Percentiles rank a stretch among this genome's conserved stretches.
Evolutionary conservation across 2,329 filamentous ascomycete species (phyloP).

Genomic region (Ophiognomonia clavigignenti-juglandacearum): DNA sequence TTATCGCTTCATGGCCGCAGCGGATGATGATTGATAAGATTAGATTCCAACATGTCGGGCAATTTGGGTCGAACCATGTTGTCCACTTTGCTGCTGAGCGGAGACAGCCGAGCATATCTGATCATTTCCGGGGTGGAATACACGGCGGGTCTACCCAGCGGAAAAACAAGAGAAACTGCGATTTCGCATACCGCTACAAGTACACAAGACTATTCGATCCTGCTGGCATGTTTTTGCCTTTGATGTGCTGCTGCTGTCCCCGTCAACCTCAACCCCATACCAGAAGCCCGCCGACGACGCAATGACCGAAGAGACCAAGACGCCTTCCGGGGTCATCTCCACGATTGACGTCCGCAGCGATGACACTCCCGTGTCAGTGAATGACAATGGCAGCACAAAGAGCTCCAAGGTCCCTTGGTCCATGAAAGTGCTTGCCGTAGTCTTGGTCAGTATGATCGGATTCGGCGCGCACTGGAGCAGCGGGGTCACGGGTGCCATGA

Average conservation of each 20-base stretch:
- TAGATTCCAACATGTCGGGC: neutral
- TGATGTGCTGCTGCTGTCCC: neutral
- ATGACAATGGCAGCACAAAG: neutral
- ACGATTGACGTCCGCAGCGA: constrained; percentile 1
- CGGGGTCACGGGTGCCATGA: constrained; percentile 57
- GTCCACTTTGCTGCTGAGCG: neutral
- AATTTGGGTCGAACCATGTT: neutral
- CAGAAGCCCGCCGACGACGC: neutral
- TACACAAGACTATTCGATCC: too few relatives aligned
- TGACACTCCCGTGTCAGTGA: neutral
- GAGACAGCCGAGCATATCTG: too few relatives aligned
- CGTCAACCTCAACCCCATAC: too few relatives aligned
- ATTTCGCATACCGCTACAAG: too few relatives aligned
- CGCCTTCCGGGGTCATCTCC: neutral
- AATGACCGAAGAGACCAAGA: constrained; percentile 3
- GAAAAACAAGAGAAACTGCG: too few relatives aligned
- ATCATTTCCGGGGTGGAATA: too few relatives aligned
- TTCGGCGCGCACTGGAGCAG: constrained; percentile 57
- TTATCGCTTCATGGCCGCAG: neutral
- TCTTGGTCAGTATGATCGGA: constrained; percentile 49
- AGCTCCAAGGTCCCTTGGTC: constrained; percentile 20
- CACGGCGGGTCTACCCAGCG: too few relatives aligned
- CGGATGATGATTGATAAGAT: constrained; percentile 9
- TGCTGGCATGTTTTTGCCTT: neutral
- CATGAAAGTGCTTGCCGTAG: constrained; percentile 34